Percentiles rank a stretch among this genome's conserved stretches.
These are phyloP conservation scores for Sugiyamaella xylanicola DNA, from an alignment of 1,139 yeast species.

Conservation along the genomic window DNA sequence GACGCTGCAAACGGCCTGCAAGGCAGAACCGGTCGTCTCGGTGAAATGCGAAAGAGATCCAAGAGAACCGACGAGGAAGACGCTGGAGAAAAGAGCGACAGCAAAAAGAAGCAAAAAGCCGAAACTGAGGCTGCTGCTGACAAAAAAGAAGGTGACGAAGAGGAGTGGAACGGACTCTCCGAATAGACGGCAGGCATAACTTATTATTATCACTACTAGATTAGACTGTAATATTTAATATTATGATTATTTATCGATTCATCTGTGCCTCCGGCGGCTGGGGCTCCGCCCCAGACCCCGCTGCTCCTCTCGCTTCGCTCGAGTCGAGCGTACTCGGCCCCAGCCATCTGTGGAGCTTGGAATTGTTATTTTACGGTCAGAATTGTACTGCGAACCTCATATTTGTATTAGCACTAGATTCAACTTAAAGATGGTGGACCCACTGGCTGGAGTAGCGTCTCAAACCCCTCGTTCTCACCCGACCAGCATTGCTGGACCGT, in stretches of 20 bases:
- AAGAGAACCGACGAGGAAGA: conserved; percentile 26
- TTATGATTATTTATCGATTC: conserved; percentile 18
- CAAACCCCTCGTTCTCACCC: no score
- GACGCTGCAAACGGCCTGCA: conserved; percentile 26
- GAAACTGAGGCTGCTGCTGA: conserved; percentile 27
- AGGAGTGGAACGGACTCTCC: conserved; percentile 33
- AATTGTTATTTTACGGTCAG: no score
- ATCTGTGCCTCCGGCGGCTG: neutral
- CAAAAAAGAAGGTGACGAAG: conserved; percentile 26
- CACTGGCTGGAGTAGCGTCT: no score
- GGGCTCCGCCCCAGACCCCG: neutral
- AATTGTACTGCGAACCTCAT: no score
- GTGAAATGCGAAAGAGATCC: conserved; percentile 34
- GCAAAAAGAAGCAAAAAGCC: conserved; percentile 19
- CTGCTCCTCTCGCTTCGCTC: neutral
- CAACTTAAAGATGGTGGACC: no score
- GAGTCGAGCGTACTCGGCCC: no score
- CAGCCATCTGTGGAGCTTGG: no score
- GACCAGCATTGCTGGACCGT: no score
- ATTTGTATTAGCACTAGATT: no score
- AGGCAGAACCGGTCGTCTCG: conserved; percentile 33
- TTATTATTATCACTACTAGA: neutral
- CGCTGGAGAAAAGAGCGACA: conserved; percentile 24
- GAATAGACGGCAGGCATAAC: conserved; percentile 3
- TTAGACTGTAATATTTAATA: conserved; percentile 1